Evolutionary conservation across 2,329 filamentous ascomycete genomes (phyloP), one percentile per base, ranked within the genome.

Genomic region (Sarocladiaceae sp.): DNA sequence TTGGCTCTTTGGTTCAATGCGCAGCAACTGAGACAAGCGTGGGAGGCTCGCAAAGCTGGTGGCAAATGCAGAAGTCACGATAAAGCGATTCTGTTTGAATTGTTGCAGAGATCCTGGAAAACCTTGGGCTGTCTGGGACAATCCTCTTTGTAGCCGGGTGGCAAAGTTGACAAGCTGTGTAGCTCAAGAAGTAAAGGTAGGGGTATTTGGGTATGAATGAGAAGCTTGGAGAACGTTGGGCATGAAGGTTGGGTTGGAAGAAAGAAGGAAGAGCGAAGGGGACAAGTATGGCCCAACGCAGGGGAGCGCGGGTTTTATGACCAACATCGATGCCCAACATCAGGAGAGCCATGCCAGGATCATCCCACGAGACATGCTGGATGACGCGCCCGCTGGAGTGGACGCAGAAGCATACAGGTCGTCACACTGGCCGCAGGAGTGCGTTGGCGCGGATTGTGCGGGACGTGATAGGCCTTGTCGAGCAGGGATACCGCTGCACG

Each of bases 251-350:
- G 66, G 69, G 69, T 65, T 69, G 65, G 52, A 67, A 68, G 60
- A 62, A 62, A 56, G 60, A 57, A 58, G 61, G 60, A 53, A 52
- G 62, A 60, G 58, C 61, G 57, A 48, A 54, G 55, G 20, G 63
- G 31, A 23, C 18, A 25, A 6, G 18, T 3, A 64, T 71, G 67
- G 66, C 68, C 69, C 68, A 63, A 66, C 60, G 66, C 70, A 72
- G 75, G 73, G 70, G 68, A 64, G 63, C 67, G 69, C 70, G 71
- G 73, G 69, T 77, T 78, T 78, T 78, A 78, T 68, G 58, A 57
- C 51, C 58, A 48, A 33, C 44, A 26, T 63, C 55, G 55, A 60
- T 56, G 60, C 61, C 62, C 60, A 64, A 66, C 58, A 50, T 60
- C 56, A 59, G 61, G 54, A 52, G 42, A 36, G 31, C n/a, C 55